Conservation (phyloP, 75 land plant genomes). For the Azolla pinnata region DNA sequence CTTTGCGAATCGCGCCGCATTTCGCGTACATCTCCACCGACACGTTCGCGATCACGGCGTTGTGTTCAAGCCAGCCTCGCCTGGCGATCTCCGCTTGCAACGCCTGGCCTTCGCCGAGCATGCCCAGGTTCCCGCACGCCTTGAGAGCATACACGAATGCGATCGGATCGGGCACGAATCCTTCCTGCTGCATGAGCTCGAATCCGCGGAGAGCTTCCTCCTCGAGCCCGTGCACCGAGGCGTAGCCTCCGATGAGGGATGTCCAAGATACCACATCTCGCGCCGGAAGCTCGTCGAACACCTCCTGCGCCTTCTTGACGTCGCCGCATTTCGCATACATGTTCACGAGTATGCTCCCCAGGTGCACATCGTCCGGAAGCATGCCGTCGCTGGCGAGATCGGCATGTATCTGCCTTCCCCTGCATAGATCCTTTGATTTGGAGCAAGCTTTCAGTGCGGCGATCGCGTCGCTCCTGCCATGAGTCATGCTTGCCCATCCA, state of each 20-base stretch:
- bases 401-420: neutral
- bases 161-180: conserved; percentile 14
- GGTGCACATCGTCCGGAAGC: neutral
- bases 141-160: conserved; percentile 24
- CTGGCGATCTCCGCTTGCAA: too few species aligned
- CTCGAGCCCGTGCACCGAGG: conserved; percentile 5
- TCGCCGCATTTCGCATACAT: conserved; percentile 4
- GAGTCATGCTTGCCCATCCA: too few species aligned
- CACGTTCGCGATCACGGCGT: too few species aligned
- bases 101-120: conserved; percentile 24
- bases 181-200: conserved; percentile 15
- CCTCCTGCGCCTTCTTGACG: conserved; percentile 14
- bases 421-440: neutral
- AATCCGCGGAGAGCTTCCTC: conserved; percentile 25
- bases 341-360: neutral
- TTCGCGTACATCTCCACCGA: too few species aligned
- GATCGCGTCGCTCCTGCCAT: too few species aligned
- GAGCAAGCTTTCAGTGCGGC: neutral
- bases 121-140: conserved; percentile 29
- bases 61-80: too few species aligned
- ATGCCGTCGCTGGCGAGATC: neutral
- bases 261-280: conserved; percentile 31
- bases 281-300: conserved; percentile 23
- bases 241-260: conserved; percentile 28
- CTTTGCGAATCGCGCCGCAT: too few species aligned